phyloP scores from a whole-genome alignment of 495 filamentous ascomycete genomes.

The Podospora anserina region DNA sequence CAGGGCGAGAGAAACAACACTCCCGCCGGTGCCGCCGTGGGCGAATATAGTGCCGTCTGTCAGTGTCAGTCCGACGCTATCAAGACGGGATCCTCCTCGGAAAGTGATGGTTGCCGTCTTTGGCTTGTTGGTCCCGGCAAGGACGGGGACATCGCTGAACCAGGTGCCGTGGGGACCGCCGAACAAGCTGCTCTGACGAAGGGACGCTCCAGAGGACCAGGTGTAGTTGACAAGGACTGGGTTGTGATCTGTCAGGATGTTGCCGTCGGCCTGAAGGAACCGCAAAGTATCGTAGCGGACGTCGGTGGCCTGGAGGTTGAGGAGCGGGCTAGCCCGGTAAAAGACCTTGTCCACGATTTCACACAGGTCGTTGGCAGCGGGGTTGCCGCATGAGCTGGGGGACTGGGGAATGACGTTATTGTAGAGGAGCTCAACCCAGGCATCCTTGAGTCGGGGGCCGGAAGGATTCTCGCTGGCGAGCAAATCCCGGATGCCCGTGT shows the following conservation, averaged over 20 bases:
- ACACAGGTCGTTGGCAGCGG: slow-evolving; percentile 47
- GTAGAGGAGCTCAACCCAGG: slow-evolving; percentile 51
- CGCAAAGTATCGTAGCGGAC: slow-evolving; percentile 49
- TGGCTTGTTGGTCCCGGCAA: slow-evolving; percentile 35
- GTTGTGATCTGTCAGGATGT: slow-evolving; percentile 60
- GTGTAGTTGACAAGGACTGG: slow-evolving; percentile 54
- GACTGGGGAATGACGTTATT: slow-evolving; percentile 44
- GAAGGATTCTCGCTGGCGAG: slow-evolving; percentile 39
- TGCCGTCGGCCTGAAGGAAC: slow-evolving; percentile 53
- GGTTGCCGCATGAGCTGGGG: slow-evolving; percentile 50
- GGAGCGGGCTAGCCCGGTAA: slow-evolving; percentile 49
- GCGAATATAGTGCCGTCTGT: slow-evolving; percentile 43
- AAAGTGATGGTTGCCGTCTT: slow-evolving; percentile 42
- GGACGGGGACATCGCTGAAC: slow-evolving; percentile 52
- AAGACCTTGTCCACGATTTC: slow-evolving; percentile 65
- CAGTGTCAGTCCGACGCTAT: slow-evolving; percentile 49
- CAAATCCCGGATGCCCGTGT: slow-evolving; percentile 44
- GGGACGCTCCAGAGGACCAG: slow-evolving; percentile 41
- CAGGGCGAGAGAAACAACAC: slow-evolving; percentile 43
- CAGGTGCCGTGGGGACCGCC: slow-evolving; percentile 54
- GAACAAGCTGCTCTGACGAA: slow-evolving; percentile 48
- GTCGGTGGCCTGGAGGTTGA: slow-evolving; percentile 41
- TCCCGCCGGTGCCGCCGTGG: slow-evolving; percentile 57
- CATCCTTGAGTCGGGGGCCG: slow-evolving; percentile 41
- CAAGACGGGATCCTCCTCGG: slow-evolving; percentile 49